phyloP scores from a whole-genome alignment of 2,329 filamentous ascomycete genomes.

The Falciphora oryzae region DNA sequence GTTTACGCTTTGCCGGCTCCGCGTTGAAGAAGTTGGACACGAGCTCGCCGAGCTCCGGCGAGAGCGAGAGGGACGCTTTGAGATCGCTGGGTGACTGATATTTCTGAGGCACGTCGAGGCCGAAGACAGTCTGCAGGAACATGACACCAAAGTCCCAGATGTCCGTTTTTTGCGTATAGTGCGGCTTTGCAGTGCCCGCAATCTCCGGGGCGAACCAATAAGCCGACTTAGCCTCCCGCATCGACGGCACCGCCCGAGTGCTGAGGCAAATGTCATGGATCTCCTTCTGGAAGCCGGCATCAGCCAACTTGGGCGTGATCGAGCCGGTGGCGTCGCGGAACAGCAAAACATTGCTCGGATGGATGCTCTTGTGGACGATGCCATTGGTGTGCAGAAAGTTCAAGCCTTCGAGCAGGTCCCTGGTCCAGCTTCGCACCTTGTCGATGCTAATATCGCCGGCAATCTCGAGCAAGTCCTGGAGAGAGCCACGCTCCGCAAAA shows the following conservation, averaged over 20 bases:
- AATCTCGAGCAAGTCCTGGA: constrained; percentile 76
- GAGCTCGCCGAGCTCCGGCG: constrained; percentile 71
- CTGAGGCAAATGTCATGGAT: constrained; percentile 48
- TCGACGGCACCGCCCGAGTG: constrained; percentile 45
- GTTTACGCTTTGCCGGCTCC: constrained; percentile 77
- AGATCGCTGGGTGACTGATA: constrained; percentile 75
- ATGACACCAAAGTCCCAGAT: constrained; percentile 93
- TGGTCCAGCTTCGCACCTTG: constrained; percentile 83
- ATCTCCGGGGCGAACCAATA: constrained; percentile 83
- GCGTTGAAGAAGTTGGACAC: constrained; percentile 78
- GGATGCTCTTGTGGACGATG: constrained; percentile 76
- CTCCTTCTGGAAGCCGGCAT: constrained; percentile 64
- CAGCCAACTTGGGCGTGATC: constrained; percentile 67
- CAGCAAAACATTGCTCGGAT: constrained; percentile 72
- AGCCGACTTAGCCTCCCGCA: constrained; percentile 62
- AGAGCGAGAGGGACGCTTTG: constrained; percentile 65
- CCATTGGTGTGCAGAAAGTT: constrained; percentile 83
- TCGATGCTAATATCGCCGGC: constrained; percentile 67
- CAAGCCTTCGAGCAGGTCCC: constrained; percentile 82
- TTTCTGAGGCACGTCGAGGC: constrained; percentile 66
- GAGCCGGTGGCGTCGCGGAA: constrained; percentile 64
- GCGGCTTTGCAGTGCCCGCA: constrained; percentile 51
- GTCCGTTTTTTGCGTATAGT: constrained; percentile 74
- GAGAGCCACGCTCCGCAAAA: constrained; percentile 72
- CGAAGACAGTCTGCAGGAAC: constrained; percentile 91